Evolutionary conservation across 768 basidiomycete genomes (phyloP).

Genomic region (Lactarius quietus): DNA sequence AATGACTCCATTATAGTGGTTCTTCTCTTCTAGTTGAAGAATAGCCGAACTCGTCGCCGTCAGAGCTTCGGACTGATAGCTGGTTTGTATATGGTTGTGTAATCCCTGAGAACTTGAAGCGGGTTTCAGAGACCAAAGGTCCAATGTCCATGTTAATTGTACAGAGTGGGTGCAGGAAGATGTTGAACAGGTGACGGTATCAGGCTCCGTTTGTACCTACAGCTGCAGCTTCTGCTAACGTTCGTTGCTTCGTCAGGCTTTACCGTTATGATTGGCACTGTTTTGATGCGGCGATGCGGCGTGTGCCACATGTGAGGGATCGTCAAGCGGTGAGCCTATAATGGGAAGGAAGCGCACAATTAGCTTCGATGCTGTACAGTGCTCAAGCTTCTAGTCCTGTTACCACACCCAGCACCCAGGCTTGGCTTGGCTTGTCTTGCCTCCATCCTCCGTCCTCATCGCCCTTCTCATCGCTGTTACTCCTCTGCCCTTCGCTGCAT

Average conservation of each 20-base stretch:
- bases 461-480: not conserved
- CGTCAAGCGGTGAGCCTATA: not conserved
- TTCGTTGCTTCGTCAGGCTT: not conserved
- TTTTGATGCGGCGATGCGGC: constrained; percentile 5
- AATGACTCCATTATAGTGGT: not conserved
- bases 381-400: not conserved
- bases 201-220: not conserved
- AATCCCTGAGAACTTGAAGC: too few relatives aligned
- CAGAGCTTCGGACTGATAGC: not conserved
- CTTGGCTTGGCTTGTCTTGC: not conserved
- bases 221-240: not conserved
- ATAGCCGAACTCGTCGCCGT: not conserved
- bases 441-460: not conserved
- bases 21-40: not conserved
- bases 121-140: not conserved
- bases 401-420: not conserved
- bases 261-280: not conserved
- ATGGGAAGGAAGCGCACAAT: not conserved
- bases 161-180: not conserved
- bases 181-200: not conserved
- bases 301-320: not conserved
- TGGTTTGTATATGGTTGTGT: too few relatives aligned
- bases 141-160: not conserved
- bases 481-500: not conserved
- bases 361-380: not conserved